These are phyloP conservation scores for Ceratobasidium sp. DNA, from an alignment of 1,284 basidiomycete genomes.

Conservation along the genomic window DNA sequence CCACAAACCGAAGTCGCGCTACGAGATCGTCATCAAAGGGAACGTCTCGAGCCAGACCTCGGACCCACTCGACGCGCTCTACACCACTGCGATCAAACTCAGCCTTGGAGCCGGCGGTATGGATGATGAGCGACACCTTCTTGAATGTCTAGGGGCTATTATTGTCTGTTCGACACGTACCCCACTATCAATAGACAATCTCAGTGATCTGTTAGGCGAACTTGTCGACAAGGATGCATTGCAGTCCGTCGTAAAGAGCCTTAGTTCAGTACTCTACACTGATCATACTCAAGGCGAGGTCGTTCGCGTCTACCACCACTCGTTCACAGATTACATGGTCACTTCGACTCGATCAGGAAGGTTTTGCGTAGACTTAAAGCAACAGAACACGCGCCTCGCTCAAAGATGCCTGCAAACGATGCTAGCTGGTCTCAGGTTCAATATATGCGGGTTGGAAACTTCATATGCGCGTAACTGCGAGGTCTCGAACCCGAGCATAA, in stretches of 20 bases:
- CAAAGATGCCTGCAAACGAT: slow-evolving; percentile 9
- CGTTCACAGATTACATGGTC: slow-evolving; percentile 33
- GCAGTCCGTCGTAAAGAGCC: background rate
- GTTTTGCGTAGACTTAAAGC: background rate
- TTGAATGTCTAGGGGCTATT: background rate
- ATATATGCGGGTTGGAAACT: slow-evolving; percentile 20
- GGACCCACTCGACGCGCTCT: background rate
- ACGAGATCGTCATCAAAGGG: background rate
- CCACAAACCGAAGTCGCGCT: background rate
- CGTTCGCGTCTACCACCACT: slow-evolving; percentile 35
- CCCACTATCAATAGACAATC: background rate
- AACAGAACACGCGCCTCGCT: slow-evolving; percentile 13
- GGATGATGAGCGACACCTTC: background rate
- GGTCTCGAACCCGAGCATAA: slow-evolving; percentile 12
- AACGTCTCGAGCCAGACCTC: background rate
- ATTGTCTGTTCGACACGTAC: slow-evolving; percentile 1
- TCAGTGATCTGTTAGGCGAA: slow-evolving; percentile 4
- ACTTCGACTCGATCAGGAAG: background rate
- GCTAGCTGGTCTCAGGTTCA: slow-evolving; percentile 1
- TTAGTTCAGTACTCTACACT: slow-evolving; percentile 27
- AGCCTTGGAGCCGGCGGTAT: background rate
- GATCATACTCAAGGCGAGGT: background rate
- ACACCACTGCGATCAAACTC: background rate
- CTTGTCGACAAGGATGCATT: background rate
- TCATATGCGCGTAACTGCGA: slow-evolving; percentile 23